Percentiles rank a stretch among this genome's conserved stretches.
Conservation (phyloP, 202 grass and related monocot species). For the Setaria viridis region DNA sequence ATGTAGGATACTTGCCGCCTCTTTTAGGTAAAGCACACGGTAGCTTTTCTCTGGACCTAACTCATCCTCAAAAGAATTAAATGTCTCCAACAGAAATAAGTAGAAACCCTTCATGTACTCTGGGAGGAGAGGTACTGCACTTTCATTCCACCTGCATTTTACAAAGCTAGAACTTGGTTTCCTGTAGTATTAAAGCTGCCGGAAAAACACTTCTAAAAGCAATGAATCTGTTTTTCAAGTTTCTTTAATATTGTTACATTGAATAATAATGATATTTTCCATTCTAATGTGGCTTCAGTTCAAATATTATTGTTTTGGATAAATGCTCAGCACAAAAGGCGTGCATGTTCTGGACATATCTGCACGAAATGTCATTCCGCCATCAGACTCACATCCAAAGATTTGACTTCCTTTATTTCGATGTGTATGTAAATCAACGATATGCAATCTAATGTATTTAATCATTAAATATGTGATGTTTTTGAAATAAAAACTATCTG, state of each 20-base stretch:
- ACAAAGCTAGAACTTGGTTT: not conserved
- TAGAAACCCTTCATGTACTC: slow-evolving; percentile 45
- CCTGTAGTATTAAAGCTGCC: not conserved
- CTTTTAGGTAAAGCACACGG: slow-evolving; percentile 38
- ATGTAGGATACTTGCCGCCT: slow-evolving; percentile 21
- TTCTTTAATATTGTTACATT: not conserved
- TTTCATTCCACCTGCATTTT: slow-evolving; percentile 15
- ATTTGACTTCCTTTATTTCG: not conserved
- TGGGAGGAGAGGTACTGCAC: not conserved
- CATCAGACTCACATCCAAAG: not conserved
- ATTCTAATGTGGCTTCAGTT: not conserved
- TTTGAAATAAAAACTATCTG: not conserved
- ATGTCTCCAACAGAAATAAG: slow-evolving; percentile 33
- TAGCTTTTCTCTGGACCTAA: slow-evolving; percentile 32
- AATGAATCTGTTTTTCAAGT: not conserved
- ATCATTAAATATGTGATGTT: not conserved
- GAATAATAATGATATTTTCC: not conserved
- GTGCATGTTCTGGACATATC: not conserved
- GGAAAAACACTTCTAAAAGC: not conserved
- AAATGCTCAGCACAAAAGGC: not conserved
- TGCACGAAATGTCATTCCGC: not conserved
- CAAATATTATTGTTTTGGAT: not conserved
- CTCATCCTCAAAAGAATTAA: slow-evolving; percentile 38
- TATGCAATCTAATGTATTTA: not conserved
- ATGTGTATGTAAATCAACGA: not conserved